Evolutionary conservation across 2,329 filamentous ascomycete species (phyloP).

Genomic region (Ophiosphaerella herpotricha): DNA sequence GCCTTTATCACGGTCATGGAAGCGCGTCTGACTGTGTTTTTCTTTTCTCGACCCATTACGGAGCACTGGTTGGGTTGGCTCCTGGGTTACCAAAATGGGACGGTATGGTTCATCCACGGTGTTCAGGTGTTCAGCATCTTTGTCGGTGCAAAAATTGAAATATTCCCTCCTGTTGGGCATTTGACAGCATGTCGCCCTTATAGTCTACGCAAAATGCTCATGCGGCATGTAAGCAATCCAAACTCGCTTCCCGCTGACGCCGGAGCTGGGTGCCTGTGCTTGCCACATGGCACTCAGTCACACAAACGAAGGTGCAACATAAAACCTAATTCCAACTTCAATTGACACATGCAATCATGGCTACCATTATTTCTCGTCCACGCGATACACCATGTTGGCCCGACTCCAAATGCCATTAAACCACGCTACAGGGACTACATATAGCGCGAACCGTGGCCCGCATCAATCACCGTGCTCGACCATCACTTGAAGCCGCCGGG

Average conservation of each 20-base stretch:
- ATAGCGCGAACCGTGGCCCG: slow-evolving; percentile 43
- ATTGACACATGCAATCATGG: background rate
- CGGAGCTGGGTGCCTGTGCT: slow-evolving; percentile 3
- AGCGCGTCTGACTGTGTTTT: slow-evolving; percentile 23
- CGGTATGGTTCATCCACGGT: slow-evolving; percentile 33
- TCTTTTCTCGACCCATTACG: slow-evolving; percentile 18
- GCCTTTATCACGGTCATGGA: slow-evolving; percentile 23
- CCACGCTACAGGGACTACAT: slow-evolving; percentile 29
- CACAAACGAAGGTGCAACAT: slow-evolving; percentile 12
- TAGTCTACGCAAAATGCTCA: slow-evolving; percentile 44
- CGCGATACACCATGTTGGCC: slow-evolving; percentile 4
- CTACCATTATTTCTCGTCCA: background rate
- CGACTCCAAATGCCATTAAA: slow-evolving; percentile 19
- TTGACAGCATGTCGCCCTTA: slow-evolving; percentile 28
- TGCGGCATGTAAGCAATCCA: slow-evolving; percentile 21
- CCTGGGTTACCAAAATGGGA: slow-evolving; percentile 39
- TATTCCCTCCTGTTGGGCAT: slow-evolving; percentile 27
- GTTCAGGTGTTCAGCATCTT: slow-evolving; percentile 31
- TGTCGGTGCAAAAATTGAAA: slow-evolving; percentile 34
- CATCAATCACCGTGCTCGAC: slow-evolving; percentile 13
- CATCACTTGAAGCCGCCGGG: background rate
- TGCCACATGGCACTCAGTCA: slow-evolving; percentile 5
- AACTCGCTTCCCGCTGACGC: slow-evolving; percentile 8
- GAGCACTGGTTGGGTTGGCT: slow-evolving; percentile 34
- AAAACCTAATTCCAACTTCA: slow-evolving; percentile 26